These are phyloP conservation scores for Dendrocalamus sinicus DNA, from an alignment of 176 grass and related monocot genomes.

Conservation along the genomic window DNA sequence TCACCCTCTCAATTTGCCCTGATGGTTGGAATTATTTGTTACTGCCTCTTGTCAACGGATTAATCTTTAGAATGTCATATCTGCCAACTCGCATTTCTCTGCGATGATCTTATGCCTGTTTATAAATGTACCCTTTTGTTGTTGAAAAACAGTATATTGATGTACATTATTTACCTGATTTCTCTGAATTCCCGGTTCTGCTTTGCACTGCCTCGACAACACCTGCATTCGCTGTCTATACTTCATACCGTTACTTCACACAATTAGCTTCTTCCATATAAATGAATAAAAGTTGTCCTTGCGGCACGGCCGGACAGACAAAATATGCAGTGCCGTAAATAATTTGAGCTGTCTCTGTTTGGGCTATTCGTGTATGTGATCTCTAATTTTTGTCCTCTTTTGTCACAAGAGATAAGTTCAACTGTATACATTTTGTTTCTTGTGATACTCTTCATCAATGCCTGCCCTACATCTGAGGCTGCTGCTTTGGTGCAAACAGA, in stretches of 20 bases:
- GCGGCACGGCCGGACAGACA: neutral
- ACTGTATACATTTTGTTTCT: slow-evolving; percentile 46
- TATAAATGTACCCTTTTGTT: neutral
- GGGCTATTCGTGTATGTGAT: neutral
- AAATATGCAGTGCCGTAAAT: slow-evolving; percentile 18
- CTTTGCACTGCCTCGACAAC: neutral
- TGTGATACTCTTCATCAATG: slow-evolving; percentile 46
- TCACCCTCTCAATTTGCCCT: neutral
- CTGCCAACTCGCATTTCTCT: neutral
- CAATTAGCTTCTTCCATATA: neutral
- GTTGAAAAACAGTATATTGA: neutral
- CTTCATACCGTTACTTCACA: neutral
- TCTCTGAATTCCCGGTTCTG: neutral
- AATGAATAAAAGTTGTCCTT: slow-evolving; percentile 15
- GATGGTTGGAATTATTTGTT: slow-evolving; percentile 28
- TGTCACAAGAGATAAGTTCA: slow-evolving; percentile 31
- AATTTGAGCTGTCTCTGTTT: neutral
- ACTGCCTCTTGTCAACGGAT: neutral
- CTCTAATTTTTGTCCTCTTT: slow-evolving; percentile 29
- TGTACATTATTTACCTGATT: neutral
- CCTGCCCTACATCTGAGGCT: slow-evolving; percentile 17
- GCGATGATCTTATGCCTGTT: neutral
- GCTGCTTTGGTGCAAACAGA: slow-evolving; percentile 36
- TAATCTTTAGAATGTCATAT: slow-evolving; percentile 7
- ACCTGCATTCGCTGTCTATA: neutral